Evolutionary conservation across 2,329 filamentous ascomycete genomes (phyloP), one percentile per base, ranked within the genome.

Genomic region (Cyphellophora europaea): DNA sequence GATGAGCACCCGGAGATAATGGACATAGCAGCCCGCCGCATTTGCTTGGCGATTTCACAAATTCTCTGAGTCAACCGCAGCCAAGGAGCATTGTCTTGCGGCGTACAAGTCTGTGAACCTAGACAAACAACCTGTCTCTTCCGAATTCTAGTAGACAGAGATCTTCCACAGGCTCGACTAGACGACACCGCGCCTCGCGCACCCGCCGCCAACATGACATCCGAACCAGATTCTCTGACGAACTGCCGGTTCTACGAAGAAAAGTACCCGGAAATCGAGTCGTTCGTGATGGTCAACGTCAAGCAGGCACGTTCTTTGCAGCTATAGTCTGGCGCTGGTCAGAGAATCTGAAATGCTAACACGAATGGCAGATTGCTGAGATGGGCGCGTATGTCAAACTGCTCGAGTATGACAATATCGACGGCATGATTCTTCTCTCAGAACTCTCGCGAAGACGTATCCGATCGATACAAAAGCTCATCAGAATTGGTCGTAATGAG

Each of bases 381-480:
- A 98, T 98, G 93, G 91, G 91, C 63, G 91, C 93, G 54, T 98
- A 98, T 63, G 93, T 98, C 57, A 98, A 98, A 70, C 80, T 98
- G 37, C 81, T 98, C 53, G 91, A 98, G 69, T 98, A 98, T 67
- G 91, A 98, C 67, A 95, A 96, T 69, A 98, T 98, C 56, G 93
- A 98, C 61, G 91, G 91, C 77, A 98, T 98, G 93, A 98, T 98
- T 56, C 71, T 98, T 49, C 85, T 98, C 49, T 94, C 86, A 54
- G 91, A 98, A 66, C 77, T 98, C 47, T 98, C 93, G 41, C 79
- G 91, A 72, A 78, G 91, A 76, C 91, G 91, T 81, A 98, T 98
- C 56, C 74, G 91, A 71, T 87, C 79, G 74, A 98, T 98, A 55
- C 93, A 98, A 66, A 98, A 98, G 69, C 81, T 98, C 49, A 98